Base-by-base conservation (phyloP, 768 basidiomycete species). In the Omphalotus guepiniiformis region DNA sequence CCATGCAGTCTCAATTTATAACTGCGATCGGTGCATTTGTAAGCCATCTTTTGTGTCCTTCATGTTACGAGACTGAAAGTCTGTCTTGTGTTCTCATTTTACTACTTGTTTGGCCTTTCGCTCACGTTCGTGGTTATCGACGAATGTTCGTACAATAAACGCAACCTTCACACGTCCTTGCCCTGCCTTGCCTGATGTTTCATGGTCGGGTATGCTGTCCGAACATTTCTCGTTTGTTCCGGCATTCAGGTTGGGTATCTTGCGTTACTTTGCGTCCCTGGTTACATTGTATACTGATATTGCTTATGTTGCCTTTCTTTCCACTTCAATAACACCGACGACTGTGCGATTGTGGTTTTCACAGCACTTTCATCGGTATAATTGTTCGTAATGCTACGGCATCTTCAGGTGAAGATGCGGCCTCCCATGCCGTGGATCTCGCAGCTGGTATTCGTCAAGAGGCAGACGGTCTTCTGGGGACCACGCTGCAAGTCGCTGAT, bases 11-110 rank as follows among this genome's bases (percentile, higher is more conserved):
- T 26, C 93, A 95, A 60, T 94, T 93, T 66, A 60, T 93, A 48
- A 95, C 93, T 27, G 93, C 93, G 22, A 74, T 93, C 45, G 92
- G 93, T 38, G 93, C 93, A 39, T 94, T 95, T 67, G 88, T 93
- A 62, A 68, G 86, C 76, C 62, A 53, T 30, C 56, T 62, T 48
- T 51, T 60, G 28, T 53, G 53, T 51, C 56, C 55, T 51, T 56
- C 53, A 53, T n/a, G n/a, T n/a, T n/a, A n/a, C n/a, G n/a, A n/a
- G n/a, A n/a, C n/a, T n/a, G n/a, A n/a, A n/a, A n/a, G n/a, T n/a
- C n/a, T n/a, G n/a, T n/a, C n/a, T n/a, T n/a, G 16, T 39, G 48
- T 53, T 48, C 47, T 42, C 11, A 26, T 23, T 25, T 16, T 25
- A 47, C 22, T 37, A 25, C 32, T 22, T 27, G 28, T 29, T 39